phyloP scores from a whole-genome alignment of 768 basidiomycete species.

The Tephrocybe sp. region DNA sequence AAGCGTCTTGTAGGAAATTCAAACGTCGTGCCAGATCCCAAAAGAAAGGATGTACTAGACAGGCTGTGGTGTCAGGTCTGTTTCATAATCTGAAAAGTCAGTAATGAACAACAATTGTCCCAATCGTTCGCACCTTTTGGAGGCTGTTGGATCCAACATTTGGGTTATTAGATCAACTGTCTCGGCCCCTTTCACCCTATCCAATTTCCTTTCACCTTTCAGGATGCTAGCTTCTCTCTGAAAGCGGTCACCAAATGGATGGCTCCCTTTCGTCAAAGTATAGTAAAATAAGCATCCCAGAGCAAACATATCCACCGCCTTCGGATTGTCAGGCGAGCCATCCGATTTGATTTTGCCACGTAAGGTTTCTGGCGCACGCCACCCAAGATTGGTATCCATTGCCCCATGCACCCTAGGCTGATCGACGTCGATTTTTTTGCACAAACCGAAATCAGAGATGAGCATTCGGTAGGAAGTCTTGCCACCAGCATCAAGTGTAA shows the following conservation, averaged over 20 bases:
- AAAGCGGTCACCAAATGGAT: constrained; percentile 93
- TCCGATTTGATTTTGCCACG: constrained; percentile 92
- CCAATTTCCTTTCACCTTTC: constrained; percentile 70
- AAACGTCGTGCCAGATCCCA: constrained; percentile 88
- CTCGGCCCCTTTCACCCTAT: constrained; percentile 82
- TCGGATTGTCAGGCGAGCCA: constrained; percentile 69
- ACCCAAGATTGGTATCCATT: constrained; percentile 90
- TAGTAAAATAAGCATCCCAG: constrained; percentile 96
- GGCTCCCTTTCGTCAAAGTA: constrained; percentile 82
- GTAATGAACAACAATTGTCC: background rate
- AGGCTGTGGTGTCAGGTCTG: constrained; percentile 87
- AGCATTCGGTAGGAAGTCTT: constrained; percentile 68
- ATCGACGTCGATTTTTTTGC: constrained; percentile 92
- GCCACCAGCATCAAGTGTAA: constrained; percentile 47
- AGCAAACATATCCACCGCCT: constrained; percentile 95
- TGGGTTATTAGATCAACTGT: constrained; percentile 73
- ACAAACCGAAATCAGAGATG: constrained; percentile 96
- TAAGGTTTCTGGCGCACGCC: constrained; percentile 96
- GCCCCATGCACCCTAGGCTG: constrained; percentile 93
- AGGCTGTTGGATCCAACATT: constrained; percentile 81
- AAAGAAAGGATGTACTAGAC: constrained; percentile 93
- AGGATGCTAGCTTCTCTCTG: constrained; percentile 94
- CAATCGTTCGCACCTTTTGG: constrained; percentile 53
- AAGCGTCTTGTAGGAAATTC: constrained; percentile 95
- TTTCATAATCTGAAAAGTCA: background rate